These are phyloP conservation scores for Datura wrightii DNA, from an alignment of 257 asterid genomes.

Conservation along the genomic window DNA sequence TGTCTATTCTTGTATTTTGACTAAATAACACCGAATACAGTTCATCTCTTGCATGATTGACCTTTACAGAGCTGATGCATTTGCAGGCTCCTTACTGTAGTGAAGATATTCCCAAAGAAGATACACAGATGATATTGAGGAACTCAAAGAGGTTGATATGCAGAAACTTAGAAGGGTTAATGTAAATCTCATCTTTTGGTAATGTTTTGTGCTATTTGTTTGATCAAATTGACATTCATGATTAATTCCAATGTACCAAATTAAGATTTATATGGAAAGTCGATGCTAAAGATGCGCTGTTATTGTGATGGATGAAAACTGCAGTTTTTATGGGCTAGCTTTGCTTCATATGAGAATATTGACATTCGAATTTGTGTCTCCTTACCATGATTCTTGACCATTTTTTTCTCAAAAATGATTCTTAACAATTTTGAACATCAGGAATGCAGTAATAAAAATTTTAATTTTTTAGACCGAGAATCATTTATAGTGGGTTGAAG, in stretches of 20 bases:
- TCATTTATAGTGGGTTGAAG: not conserved
- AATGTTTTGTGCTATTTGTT: conserved; percentile 1
- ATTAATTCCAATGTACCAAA: not conserved
- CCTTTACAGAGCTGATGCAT: not conserved
- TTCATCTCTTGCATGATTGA: not conserved
- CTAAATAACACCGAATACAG: not conserved
- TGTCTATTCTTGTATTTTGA: not conserved
- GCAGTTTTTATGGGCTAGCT: conserved; percentile 12
- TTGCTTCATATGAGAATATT: not conserved
- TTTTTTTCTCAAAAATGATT: not conserved
- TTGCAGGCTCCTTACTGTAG: conserved; percentile 50
- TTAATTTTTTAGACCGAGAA: not conserved
- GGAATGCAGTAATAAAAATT: not conserved
- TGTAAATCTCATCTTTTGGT: conserved; percentile 32
- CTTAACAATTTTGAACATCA: not conserved
- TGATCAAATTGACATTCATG: not conserved
- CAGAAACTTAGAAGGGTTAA: conserved; percentile 36
- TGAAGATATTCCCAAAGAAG: conserved; percentile 76
- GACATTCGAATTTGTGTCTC: conserved; percentile 28
- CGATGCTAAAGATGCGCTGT: not conserved
- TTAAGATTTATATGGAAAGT: not conserved
- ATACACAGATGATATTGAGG: conserved; percentile 57
- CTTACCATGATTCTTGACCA: conserved; percentile 22
- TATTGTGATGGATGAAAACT: not conserved
- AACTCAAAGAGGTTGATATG: conserved; percentile 41